Evolutionary conservation across 805 yeast species (phyloP), one percentile per base, ranked within the genome.

Genomic region (Priceomyces melissophilus): DNA sequence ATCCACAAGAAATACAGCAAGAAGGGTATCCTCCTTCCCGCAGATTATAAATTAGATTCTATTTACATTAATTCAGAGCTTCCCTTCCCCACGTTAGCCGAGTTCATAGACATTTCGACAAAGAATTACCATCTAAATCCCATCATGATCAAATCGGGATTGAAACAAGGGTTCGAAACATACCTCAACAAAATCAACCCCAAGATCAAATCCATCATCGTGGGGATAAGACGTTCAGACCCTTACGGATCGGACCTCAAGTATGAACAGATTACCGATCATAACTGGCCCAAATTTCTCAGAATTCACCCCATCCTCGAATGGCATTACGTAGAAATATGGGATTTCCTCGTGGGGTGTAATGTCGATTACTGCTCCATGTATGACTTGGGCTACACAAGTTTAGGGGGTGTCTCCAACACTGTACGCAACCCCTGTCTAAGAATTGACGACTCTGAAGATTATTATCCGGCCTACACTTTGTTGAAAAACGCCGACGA

Each of bases 161-260:
- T 90, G 77, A 81, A 82, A 48, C 67, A 65, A 1, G 98, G 96
- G 0, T 84, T 91, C 49, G 71, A 66, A 29, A 65, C 69, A 28
- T 91, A 84, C 53, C 65, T 93, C 12, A 52, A 59, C 3, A 47
- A 60, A 11, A 48, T 60, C 12, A 65, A 82, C 47, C 77, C 80
- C 1, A 50, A 69, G 3, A 69, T 87, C n/a, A 74, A 78, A 53
- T 84, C 91, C 2, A 81, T 93, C 0, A 72, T 91, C 20, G 91
- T 93, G 3, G 99, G 99, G 0, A 87, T 88, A 25, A 71, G 99
- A 40, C 73, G 84, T 42, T 79, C 87, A 2, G 99, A 93, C 57
- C 98, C 99, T 0, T 86, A 75, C 60, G 93, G 96, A 0, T 68
- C 65, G 2, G 50, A 66, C 14, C 66, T 91, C 35, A 46, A 65